Evolutionary conservation across 1,284 basidiomycete species (phyloP).

Genomic region (Afroboletus lepidellus): DNA sequence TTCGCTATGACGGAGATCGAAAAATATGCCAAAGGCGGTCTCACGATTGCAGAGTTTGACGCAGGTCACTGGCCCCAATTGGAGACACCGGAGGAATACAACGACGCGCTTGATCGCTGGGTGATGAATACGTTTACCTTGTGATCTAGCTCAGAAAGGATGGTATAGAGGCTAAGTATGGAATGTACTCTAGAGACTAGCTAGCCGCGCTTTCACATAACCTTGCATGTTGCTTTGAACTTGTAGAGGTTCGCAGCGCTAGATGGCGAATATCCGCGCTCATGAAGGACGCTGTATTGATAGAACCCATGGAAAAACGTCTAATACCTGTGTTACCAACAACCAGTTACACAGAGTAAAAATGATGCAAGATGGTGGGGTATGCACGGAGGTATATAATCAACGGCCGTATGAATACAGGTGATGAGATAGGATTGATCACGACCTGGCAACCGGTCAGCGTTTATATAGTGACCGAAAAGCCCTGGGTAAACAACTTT

Average conservation of each 20-base stretch:
- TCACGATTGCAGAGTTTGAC: constrained; percentile 31
- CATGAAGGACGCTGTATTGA: constrained; percentile 1
- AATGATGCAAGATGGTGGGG: constrained; percentile 2
- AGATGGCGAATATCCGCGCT: neutral
- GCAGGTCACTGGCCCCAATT: constrained; percentile 33
- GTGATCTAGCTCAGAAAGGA: constrained; percentile 4
- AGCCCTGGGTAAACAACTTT: constrained; percentile 8
- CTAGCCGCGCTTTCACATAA: neutral
- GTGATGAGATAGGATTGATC: constrained; percentile 28
- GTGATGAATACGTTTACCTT: constrained; percentile 15
- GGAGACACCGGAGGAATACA: constrained; percentile 31
- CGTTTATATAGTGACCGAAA: constrained; percentile 33
- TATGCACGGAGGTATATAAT: constrained; percentile 11
- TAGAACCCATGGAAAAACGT: constrained; percentile 9
- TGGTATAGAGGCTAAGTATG: constrained; percentile 6
- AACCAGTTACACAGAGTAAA: constrained; percentile 8
- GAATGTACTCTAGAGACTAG: neutral
- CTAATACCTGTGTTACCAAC: constrained; percentile 29
- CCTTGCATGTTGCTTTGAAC: neutral
- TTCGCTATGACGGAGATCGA: constrained; percentile 24
- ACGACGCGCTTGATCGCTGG: constrained; percentile 33
- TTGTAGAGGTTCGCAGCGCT: constrained; percentile 1
- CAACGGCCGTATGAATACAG: constrained; percentile 4
- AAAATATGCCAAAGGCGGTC: constrained; percentile 30
- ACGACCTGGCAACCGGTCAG: constrained; percentile 76